Percentiles rank a stretch among this genome's conserved stretches.
These are phyloP conservation scores for Cyclaneusma minus DNA, from an alignment of 2,329 filamentous ascomycete species.

Conservation along the genomic window DNA sequence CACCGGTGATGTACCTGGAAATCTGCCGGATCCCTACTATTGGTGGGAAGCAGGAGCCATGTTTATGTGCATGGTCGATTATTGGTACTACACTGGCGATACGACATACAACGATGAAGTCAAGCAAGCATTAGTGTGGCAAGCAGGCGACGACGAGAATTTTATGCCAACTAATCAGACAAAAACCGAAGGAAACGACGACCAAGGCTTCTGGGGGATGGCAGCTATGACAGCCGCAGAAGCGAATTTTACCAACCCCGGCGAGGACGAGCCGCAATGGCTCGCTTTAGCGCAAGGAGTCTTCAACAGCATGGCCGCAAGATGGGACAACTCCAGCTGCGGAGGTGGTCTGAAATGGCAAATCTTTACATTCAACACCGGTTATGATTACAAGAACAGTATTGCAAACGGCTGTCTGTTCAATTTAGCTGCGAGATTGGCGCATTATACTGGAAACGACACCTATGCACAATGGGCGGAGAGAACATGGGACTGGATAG, in stretches of 20 bases:
- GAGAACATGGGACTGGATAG: constrained; percentile 58
- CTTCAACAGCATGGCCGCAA: constrained; percentile 59
- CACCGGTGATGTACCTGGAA: constrained; percentile 29
- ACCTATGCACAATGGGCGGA: constrained; percentile 68
- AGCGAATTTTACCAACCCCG: constrained; percentile 42
- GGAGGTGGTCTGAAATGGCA: constrained; percentile 69
- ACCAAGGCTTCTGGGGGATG: constrained; percentile 59
- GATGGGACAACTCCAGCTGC: constrained; percentile 57
- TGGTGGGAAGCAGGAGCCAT: constrained; percentile 41
- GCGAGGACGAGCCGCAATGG: constrained; percentile 41
- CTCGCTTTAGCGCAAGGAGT: constrained; percentile 61
- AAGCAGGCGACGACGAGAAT: constrained; percentile 54
- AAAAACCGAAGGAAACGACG: constrained; percentile 45
- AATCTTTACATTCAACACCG: constrained; percentile 67
- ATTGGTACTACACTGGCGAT: constrained; percentile 70
- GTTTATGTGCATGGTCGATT: constrained; percentile 61
- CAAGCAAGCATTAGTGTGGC: constrained; percentile 57
- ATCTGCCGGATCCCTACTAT: constrained; percentile 31
- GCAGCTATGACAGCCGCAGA: constrained; percentile 57
- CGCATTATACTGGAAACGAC: constrained; percentile 59
- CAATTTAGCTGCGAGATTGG: constrained; percentile 48
- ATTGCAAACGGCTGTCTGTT: constrained; percentile 48
- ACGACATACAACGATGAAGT: constrained; percentile 30
- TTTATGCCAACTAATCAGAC: constrained; percentile 67
- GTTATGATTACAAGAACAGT: constrained; percentile 62